A percentile compares a stretch with the other conserved stretches of the same genome.
phyloP scores from a whole-genome alignment of 495 filamentous ascomycete genomes.

The Astrocystis sublimbata region DNA sequence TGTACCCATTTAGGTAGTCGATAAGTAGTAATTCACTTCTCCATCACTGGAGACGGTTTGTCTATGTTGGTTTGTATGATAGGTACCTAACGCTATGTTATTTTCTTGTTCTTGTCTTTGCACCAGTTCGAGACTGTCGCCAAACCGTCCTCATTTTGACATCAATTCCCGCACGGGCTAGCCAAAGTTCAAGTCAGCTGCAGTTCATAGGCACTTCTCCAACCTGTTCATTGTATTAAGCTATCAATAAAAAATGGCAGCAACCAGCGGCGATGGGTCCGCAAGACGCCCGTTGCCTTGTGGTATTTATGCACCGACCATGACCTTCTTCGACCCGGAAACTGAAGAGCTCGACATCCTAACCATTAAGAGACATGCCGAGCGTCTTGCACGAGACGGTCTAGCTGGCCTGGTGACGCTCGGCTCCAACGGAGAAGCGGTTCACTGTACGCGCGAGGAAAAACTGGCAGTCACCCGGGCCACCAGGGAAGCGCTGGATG shows the following conservation, averaged over 20 bases:
- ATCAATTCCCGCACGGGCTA: no score
- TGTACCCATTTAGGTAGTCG: slow-evolving; percentile 24
- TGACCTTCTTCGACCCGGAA: slow-evolving; percentile 83
- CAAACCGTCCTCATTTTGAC: not conserved
- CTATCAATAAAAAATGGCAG: slow-evolving; percentile 1
- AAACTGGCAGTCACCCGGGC: slow-evolving; percentile 74
- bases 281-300: slow-evolving; percentile 67
- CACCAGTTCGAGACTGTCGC: not conserved
- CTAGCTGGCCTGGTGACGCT: slow-evolving; percentile 83
- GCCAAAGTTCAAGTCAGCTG: no score
- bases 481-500: slow-evolving; percentile 79
- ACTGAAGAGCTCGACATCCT: slow-evolving; percentile 83
- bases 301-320: slow-evolving; percentile 86
- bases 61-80: slow-evolving; percentile 1
- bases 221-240: not conserved
- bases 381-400: slow-evolving; percentile 77
- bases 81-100: not conserved
- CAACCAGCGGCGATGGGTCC: slow-evolving; percentile 21
- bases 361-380: slow-evolving; percentile 74
- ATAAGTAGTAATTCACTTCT: not conserved
- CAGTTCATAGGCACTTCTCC: no score
- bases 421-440: slow-evolving; percentile 89
- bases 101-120: not conserved
- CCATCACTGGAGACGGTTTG: slow-evolving; percentile 5
- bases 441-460: slow-evolving; percentile 75